Base-by-base conservation (phyloP, 768 basidiomycete genomes). In the Kwoniella sp. region DNA sequence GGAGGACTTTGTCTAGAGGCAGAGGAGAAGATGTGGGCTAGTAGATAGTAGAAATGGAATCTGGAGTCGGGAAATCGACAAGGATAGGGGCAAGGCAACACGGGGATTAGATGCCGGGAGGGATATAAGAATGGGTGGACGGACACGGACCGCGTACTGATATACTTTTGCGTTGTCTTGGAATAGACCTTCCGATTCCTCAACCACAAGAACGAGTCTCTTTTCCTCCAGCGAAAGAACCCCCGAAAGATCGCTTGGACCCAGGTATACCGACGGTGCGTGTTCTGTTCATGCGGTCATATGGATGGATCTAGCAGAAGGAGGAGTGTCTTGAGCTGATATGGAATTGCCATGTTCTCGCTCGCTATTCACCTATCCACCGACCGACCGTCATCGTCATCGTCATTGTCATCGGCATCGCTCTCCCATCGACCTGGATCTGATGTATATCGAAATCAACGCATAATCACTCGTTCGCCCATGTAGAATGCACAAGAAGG, bases 181-280 rank as follows among this genome's bases (percentile, higher is more conserved):
- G 17, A 17, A 24, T 76, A 95, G 92, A 86, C 92, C 81, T 97
- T 95, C 90, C 92, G 95, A 81, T 98, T 98, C 83, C 85, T 88
- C 73, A 84, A 82, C 80, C 90, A 91, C 69, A 98, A 98, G 87
- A 90, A 88, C 79, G 86, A 93, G 67, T 97, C 95, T 65, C 89
- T 99, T 71, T 98, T 98, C 88, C 84, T 90, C 63, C 96, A 99
- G 83, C 91, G 95, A 84, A 99, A 99, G 85, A 98, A 99, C 86
- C 96, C 96, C 56, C 91, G 96, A 80, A 98, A 98, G 87, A 93
- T 98, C 83, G 89, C 95, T 68, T 98, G 95, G 95, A 98, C 95
- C 56, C 76, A 77, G 63, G 79, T 78, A 22, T 80, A 78, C 79
- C 66, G 78, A 60, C 64, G 74, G 74, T 75, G 49, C 29, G 73